Percentiles rank a stretch among this genome's conserved stretches.
These are phyloP conservation scores for Neonectria coccinea DNA, from an alignment of 2,329 filamentous ascomycete species.

Conservation along the genomic window DNA sequence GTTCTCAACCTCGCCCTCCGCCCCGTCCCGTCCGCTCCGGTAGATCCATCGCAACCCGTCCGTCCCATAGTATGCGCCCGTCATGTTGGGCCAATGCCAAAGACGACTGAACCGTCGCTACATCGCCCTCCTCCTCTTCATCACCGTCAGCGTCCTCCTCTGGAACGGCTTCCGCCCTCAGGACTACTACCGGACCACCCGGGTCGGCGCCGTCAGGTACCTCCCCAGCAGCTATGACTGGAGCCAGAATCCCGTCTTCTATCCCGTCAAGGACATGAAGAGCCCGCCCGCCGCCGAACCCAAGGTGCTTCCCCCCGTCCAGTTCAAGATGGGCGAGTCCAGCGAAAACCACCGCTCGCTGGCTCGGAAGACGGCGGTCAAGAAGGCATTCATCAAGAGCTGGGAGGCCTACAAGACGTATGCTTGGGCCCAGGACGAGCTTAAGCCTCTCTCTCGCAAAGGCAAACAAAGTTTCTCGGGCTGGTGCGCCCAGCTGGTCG, in stretches of 20 bases:
- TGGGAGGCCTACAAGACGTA: constrained; percentile 66
- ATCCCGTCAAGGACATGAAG: constrained; percentile 49
- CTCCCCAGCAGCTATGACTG: constrained; percentile 55
- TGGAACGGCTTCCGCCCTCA: constrained; percentile 43
- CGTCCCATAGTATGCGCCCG: constrained; percentile 33
- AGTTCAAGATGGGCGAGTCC: constrained; percentile 52
- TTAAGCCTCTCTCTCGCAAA: constrained; percentile 61
- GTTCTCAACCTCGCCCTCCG: not conserved
- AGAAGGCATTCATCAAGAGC: constrained; percentile 56
- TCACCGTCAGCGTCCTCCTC: constrained; percentile 45
- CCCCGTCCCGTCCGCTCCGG: not conserved
- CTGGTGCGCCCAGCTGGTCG: constrained; percentile 70
- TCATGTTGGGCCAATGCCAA: constrained; percentile 49
- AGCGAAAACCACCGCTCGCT: constrained; percentile 53
- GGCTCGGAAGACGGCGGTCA: constrained; percentile 53
- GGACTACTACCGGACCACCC: constrained; percentile 35
- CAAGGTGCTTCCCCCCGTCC: constrained; percentile 58
- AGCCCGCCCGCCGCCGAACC: constrained; percentile 52
- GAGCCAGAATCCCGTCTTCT: constrained; percentile 49
- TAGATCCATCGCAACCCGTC: not conserved
- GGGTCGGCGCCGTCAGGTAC: constrained; percentile 45
- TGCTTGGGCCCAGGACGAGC: constrained; percentile 69
- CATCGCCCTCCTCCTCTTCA: constrained; percentile 46
- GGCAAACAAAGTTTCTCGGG: constrained; percentile 63
- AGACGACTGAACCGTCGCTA: constrained; percentile 51